phyloP scores from a whole-genome alignment of 305 asterid species.

The Stenogyne calaminthoides region DNA sequence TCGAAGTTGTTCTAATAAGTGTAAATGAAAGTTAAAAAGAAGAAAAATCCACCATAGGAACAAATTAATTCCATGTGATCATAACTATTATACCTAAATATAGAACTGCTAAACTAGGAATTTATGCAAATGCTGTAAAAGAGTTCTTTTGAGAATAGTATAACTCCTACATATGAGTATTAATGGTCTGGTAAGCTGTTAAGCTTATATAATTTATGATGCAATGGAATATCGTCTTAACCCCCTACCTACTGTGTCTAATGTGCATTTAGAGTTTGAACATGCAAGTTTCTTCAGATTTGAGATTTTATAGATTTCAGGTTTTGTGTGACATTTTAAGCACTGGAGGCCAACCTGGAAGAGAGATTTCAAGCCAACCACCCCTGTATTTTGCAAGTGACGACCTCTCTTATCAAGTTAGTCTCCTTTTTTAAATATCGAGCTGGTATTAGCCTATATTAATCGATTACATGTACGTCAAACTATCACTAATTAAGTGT shows the following conservation, averaged over 20 bases:
- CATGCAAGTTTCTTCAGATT: slow-evolving; percentile 14
- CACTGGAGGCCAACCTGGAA: slow-evolving; percentile 95
- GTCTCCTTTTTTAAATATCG: slow-evolving; percentile 14
- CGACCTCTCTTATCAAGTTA: slow-evolving; percentile 91
- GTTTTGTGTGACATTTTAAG: slow-evolving; percentile 90
- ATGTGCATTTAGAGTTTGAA: neutral
- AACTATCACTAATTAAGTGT: slow-evolving; percentile 37
- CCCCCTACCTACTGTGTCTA: no score
- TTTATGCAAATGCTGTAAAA: neutral
- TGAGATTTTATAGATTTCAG: slow-evolving; percentile 40
- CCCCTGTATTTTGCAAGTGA: slow-evolving; percentile 88
- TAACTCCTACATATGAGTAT: neutral
- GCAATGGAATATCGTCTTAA: neutral
- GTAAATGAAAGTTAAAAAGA: neutral
- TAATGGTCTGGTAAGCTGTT: neutral
- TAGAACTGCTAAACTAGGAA: neutral
- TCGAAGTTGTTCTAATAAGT: neutral
- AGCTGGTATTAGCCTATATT: slow-evolving; percentile 24
- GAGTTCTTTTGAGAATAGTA: neutral
- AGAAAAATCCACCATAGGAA: neutral
- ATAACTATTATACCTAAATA: no score
- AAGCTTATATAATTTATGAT: neutral
- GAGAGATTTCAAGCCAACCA: slow-evolving; percentile 73
- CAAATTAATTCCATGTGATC: neutral
- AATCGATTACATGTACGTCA: slow-evolving; percentile 1